Evolutionary conservation across 257 asterid genomes (phyloP).

Genomic region (Knoxia roxburghii): DNA sequence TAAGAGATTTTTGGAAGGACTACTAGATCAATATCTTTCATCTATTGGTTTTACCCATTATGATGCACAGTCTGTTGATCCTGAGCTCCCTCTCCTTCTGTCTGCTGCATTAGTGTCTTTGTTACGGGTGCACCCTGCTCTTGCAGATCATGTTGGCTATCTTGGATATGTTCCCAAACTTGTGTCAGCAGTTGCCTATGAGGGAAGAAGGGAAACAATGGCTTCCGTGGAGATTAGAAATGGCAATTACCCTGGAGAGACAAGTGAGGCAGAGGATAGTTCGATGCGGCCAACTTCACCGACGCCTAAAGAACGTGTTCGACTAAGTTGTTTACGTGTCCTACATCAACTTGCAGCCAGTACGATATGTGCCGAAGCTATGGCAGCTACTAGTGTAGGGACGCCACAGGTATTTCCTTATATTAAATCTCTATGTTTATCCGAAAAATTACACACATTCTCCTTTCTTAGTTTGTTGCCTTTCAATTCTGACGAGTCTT

Average conservation of each 20-base stretch:
- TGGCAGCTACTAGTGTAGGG: slow-evolving; percentile 99
- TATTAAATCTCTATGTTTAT: neutral
- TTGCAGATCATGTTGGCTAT: slow-evolving; percentile 98
- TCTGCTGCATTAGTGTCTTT: slow-evolving; percentile 95
- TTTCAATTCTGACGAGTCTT: neutral
- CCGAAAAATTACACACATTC: neutral
- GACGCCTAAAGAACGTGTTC: slow-evolving; percentile 87
- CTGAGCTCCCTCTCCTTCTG: slow-evolving; percentile 95
- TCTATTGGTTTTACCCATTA: slow-evolving; percentile 81
- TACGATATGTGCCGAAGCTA: slow-evolving; percentile 97
- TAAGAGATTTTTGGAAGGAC: slow-evolving; percentile 90
- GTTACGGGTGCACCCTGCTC: slow-evolving; percentile 94
- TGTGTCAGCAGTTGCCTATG: slow-evolving; percentile 89
- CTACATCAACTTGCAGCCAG: slow-evolving; percentile 98
- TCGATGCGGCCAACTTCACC: slow-evolving; percentile 48
- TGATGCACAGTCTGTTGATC: slow-evolving; percentile 66
- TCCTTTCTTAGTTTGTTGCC: neutral
- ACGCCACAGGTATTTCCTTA: slow-evolving; percentile 70
- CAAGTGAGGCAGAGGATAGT: slow-evolving; percentile 56
- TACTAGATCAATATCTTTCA: slow-evolving; percentile 91
- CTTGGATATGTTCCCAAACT: slow-evolving; percentile 97
- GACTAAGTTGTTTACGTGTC: slow-evolving; percentile 96
- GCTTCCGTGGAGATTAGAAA: slow-evolving; percentile 47
- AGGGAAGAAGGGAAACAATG: slow-evolving; percentile 93
- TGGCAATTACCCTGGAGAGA: slow-evolving; percentile 22